phyloP scores from a whole-genome alignment of 306 rosid genomes.

The Prosopis cineraria region DNA sequence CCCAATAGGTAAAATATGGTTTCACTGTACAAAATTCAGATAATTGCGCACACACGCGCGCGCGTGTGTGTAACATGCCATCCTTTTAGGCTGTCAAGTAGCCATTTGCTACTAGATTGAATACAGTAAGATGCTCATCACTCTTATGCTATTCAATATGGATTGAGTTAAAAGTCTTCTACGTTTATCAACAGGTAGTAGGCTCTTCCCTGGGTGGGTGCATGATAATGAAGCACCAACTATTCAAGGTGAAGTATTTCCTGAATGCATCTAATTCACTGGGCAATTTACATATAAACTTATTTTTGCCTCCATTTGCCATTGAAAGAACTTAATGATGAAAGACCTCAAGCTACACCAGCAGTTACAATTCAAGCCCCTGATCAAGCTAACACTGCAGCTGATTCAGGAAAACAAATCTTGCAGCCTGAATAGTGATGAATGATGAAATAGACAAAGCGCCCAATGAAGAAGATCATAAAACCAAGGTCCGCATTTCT shows the following conservation, averaged over 20 bases:
- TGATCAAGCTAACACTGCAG: not conserved
- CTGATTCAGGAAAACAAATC: not conserved
- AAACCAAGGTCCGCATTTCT: slow-evolving; percentile 5
- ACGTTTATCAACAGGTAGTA: slow-evolving; percentile 45
- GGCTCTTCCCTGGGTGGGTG: slow-evolving; percentile 41
- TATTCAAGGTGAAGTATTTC: too few species aligned
- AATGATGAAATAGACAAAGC: not conserved
- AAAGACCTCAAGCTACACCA: not conserved
- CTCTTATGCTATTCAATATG: not conserved
- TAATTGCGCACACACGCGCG: not conserved
- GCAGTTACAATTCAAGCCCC: not conserved
- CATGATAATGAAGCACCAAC: too few species aligned
- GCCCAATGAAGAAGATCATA: not conserved
- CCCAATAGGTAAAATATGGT: slow-evolving; percentile 44
- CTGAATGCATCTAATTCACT: too few species aligned
- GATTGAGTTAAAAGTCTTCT: not conserved
- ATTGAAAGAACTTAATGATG: not conserved
- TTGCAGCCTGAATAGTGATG: not conserved
- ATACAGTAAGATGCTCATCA: not conserved
- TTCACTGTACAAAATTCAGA: not conserved
- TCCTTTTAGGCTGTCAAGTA: not conserved
- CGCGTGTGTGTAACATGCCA: too few species aligned
- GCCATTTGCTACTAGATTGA: not conserved
- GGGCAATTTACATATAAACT: too few species aligned
- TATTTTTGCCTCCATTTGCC: not conserved